phyloP scores from a whole-genome alignment of 1,284 basidiomycete genomes.

The Leccinum huronense region DNA sequence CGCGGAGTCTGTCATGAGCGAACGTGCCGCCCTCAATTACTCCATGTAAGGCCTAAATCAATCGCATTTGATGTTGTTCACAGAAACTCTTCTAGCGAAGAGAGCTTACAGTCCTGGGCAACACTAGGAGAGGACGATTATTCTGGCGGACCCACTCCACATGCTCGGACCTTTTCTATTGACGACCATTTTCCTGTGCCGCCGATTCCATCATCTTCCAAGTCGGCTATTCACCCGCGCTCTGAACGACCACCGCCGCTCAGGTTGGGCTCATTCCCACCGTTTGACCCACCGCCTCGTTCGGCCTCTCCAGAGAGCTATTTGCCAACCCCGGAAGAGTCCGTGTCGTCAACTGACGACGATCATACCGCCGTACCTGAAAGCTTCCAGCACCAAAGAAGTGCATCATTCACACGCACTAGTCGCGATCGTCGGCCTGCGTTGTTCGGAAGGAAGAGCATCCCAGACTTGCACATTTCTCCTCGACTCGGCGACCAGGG shows the following conservation, averaged over 20 bases:
- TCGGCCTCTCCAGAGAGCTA: constrained; percentile 57
- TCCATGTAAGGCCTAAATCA: constrained; percentile 42
- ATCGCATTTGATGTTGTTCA: constrained; percentile 9
- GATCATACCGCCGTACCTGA: constrained; percentile 32
- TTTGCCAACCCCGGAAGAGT: constrained; percentile 59
- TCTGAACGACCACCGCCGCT: constrained; percentile 50
- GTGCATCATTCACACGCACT: constrained; percentile 54
- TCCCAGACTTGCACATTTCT: constrained; percentile 79
- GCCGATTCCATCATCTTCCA: constrained; percentile 36
- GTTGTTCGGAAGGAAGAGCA: constrained; percentile 73
- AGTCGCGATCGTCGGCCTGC: constrained; percentile 39
- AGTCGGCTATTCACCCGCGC: constrained; percentile 25
- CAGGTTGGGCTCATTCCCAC: constrained; percentile 46
- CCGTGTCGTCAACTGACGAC: constrained; percentile 43
- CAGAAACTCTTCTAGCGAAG: constrained; percentile 35
- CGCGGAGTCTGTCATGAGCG: constrained; percentile 47
- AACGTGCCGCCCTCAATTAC: constrained; percentile 41
- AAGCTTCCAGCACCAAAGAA: constrained; percentile 49
- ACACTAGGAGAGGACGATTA: constrained; percentile 40
- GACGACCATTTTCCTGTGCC: constrained; percentile 55
- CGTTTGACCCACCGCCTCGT: constrained; percentile 45
- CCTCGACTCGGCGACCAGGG: constrained; percentile 40
- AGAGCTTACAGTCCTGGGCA: constrained; percentile 44
- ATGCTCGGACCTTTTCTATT: constrained; percentile 62
- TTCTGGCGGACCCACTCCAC: constrained; percentile 44